phyloP scores from a whole-genome alignment of 1,139 yeast species.

The Geotrichum reessii region DNA sequence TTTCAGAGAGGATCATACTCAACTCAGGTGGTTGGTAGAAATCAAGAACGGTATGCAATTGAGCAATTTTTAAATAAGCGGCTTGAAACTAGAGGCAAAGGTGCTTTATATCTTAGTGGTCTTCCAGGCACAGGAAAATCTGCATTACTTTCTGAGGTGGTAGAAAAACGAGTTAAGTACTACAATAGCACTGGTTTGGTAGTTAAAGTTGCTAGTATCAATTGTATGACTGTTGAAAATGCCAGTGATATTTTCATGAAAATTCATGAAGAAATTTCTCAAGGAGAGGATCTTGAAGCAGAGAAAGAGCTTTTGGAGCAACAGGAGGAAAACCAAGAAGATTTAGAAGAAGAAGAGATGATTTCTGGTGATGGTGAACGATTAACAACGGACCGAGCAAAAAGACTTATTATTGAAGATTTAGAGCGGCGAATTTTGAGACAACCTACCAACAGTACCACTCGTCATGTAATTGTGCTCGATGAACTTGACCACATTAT shows the following conservation, averaged over 20 bases:
- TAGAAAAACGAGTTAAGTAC: slow-evolving; percentile 25
- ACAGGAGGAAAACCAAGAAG: slow-evolving; percentile 3
- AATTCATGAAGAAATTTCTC: slow-evolving; percentile 43
- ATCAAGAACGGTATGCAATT: slow-evolving; percentile 51
- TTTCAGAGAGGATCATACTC: slow-evolving; percentile 50
- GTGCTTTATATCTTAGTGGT: slow-evolving; percentile 80
- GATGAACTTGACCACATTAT: slow-evolving; percentile 89
- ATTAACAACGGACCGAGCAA: slow-evolving; percentile 21
- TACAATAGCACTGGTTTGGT: slow-evolving; percentile 20
- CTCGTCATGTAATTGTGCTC: slow-evolving; percentile 52
- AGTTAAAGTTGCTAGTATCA: slow-evolving; percentile 45
- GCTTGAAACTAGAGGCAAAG: slow-evolving; percentile 39
- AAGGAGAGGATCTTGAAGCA: slow-evolving; percentile 19
- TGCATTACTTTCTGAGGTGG: slow-evolving; percentile 60
- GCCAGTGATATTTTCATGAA: slow-evolving; percentile 56
- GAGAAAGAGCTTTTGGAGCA: slow-evolving; percentile 1
- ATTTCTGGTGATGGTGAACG: slow-evolving; percentile 12
- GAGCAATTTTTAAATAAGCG: slow-evolving; percentile 44
- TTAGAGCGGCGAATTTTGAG: slow-evolving; percentile 13
- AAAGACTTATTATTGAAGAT: slow-evolving; percentile 10
- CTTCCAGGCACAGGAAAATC: slow-evolving; percentile 99
- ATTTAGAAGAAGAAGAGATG: slow-evolving; percentile 11
- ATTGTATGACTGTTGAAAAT: slow-evolving; percentile 67
- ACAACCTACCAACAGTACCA: not conserved
- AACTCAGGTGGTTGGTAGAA: slow-evolving; percentile 46